A percentile compares a stretch with the other conserved stretches of the same genome.
Conservation (phyloP, 106 monocot genomes). For the Agapanthus africanus region DNA sequence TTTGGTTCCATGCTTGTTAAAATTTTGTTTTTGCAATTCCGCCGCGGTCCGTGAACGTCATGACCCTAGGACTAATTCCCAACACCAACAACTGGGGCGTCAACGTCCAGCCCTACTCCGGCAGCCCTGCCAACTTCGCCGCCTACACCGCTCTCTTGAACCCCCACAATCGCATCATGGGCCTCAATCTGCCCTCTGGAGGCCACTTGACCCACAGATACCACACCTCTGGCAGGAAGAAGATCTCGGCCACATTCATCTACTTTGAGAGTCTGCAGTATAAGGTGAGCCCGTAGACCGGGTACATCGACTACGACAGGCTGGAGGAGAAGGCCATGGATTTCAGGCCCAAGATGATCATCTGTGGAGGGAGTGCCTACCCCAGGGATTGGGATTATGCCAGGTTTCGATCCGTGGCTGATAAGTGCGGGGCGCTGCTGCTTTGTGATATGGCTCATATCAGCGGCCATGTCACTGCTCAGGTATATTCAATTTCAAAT, state of each 20-base stretch:
- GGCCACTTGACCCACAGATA: constrained; percentile 52
- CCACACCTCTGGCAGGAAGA: constrained; percentile 52
- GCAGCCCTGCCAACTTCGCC: constrained; percentile 41
- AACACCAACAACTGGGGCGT: constrained; percentile 58
- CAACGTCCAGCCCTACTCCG: constrained; percentile 59
- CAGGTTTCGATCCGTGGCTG: no score
- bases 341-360: no score
- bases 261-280: constrained; percentile 71
- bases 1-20: no score
- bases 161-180: constrained; percentile 61
- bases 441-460: constrained; percentile 75
- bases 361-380: constrained; percentile 66
- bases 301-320: constrained; percentile 59
- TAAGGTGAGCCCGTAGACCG: constrained; percentile 49
- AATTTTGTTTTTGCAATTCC: no score
- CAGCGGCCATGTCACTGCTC: constrained; percentile 64
- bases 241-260: constrained; percentile 71
- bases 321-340: no score
- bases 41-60: no score
- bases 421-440: constrained; percentile 50
- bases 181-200: constrained; percentile 56
- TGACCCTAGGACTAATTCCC: no score
- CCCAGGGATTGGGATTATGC: no score
- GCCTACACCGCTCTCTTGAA: no score
- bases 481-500: constrained; percentile 41